Evolutionary conservation across 805 yeast genomes (phyloP).

Genomic region (Blastobotrys muscicola): DNA sequence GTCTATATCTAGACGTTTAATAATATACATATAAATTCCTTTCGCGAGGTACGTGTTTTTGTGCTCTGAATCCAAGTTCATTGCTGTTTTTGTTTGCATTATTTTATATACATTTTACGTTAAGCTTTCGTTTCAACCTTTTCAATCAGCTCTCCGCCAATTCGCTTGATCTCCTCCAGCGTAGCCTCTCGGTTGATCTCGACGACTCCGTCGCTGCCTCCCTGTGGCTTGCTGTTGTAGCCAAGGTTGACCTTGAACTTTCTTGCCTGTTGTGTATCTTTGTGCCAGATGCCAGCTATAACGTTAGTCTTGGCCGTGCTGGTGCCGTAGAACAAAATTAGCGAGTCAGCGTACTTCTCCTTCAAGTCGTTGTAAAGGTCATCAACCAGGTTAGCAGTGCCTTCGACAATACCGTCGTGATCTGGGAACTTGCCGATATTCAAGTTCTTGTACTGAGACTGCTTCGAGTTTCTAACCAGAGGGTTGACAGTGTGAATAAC

Average conservation of each 20-base stretch:
- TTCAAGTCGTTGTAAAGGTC: conserved; percentile 53
- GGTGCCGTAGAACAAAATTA: conserved; percentile 49
- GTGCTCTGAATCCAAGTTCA: too few species aligned
- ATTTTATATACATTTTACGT: too few species aligned
- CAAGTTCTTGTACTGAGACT: conserved; percentile 28
- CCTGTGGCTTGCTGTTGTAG: conserved; percentile 57
- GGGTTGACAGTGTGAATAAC: conserved; percentile 36
- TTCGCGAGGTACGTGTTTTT: too few species aligned
- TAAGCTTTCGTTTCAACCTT: background rate
- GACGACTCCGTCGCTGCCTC: conserved; percentile 40
- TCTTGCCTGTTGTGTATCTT: conserved; percentile 46
- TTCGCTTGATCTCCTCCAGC: conserved; percentile 51
- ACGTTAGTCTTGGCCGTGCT: conserved; percentile 39
- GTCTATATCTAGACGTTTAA: too few species aligned
- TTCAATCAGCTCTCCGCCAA: conserved; percentile 30
- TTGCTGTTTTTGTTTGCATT: too few species aligned
- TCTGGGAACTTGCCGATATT: conserved; percentile 32
- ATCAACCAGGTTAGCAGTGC: conserved; percentile 51
- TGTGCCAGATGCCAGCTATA: conserved; percentile 75
- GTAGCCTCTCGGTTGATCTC: conserved; percentile 62
- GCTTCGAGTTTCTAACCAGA: conserved; percentile 38
- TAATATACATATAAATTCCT: too few species aligned
- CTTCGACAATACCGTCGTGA: conserved; percentile 30
- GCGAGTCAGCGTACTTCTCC: conserved; percentile 52
- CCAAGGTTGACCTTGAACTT: conserved; percentile 77